Percentiles rank a stretch among this genome's conserved stretches.
Evolutionary conservation across 257 asterid species (phyloP).

Genomic region (Rubia yunnanensis): DNA sequence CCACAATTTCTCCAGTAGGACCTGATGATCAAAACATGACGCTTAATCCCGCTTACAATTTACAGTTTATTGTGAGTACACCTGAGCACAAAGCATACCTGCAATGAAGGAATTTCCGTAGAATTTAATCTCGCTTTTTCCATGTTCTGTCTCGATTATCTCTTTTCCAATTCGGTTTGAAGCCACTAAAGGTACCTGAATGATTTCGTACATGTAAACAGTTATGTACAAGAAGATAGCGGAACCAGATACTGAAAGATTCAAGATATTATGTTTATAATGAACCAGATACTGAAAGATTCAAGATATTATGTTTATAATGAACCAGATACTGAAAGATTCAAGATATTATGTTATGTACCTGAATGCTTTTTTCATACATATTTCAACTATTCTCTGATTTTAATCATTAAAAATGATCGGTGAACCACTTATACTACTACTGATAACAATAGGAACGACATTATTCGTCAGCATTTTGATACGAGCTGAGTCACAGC

Average conservation of each 20-base stretch:
- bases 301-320: no score
- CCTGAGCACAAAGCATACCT: constrained; percentile 33
- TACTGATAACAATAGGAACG: background rate
- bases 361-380: background rate
- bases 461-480: background rate
- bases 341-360: no score
- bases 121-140: constrained; percentile 78
- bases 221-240: background rate
- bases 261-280: no score
- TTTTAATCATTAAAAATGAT: background rate
- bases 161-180: constrained; percentile 94
- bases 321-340: no score
- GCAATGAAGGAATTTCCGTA: constrained; percentile 91
- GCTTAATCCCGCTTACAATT: constrained; percentile 7
- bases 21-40: constrained; percentile 42
- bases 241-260: background rate
- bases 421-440: background rate
- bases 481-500: background rate
- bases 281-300: no score
- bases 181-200: constrained; percentile 87
- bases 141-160: constrained; percentile 73
- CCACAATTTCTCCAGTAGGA: constrained; percentile 78
- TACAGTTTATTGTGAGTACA: background rate
- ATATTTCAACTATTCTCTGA: background rate
- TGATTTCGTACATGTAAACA: constrained; percentile 4